Conservation (phyloP, 768 basidiomycete species). For the Boletellus emodensis region DNA sequence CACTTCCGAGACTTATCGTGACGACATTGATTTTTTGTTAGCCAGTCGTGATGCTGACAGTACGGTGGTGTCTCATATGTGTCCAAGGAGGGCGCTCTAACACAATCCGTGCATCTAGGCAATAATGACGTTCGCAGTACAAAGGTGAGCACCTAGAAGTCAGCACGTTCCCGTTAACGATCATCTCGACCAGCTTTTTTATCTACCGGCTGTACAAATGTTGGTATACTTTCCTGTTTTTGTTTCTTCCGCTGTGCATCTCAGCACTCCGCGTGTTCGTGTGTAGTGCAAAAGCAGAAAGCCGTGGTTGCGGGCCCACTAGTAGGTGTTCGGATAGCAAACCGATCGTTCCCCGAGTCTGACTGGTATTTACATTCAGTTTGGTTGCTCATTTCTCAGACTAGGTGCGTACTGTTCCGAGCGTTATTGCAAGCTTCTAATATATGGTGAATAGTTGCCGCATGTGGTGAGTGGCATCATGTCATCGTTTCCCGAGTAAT, state of each 20-base stretch:
- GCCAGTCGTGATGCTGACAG: conserved; percentile 20
- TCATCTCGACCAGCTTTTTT: conserved; percentile 18
- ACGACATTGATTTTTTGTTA: conserved; percentile 4
- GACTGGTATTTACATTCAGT: conserved; percentile 7
- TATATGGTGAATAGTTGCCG: conserved; percentile 9
- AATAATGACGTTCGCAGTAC: conserved; percentile 22
- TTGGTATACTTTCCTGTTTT: neutral
- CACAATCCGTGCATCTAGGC: conserved; percentile 7
- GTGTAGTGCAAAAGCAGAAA: conserved; percentile 13
- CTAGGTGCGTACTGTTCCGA: conserved; percentile 8
- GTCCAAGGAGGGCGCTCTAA: neutral
- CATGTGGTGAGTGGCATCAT: conserved; percentile 13
- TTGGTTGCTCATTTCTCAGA: conserved; percentile 14
- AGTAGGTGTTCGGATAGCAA: conserved; percentile 4
- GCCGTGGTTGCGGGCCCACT: conserved; percentile 13
- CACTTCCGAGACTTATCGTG: neutral
- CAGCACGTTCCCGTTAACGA: neutral
- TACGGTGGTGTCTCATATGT: neutral
- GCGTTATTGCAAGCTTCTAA: neutral
- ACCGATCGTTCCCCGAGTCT: neutral
- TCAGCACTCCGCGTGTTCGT: neutral
- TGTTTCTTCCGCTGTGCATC: neutral
- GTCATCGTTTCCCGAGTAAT: neutral
- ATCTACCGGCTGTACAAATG: conserved; percentile 24
- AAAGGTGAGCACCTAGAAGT: conserved; percentile 7